These are phyloP conservation scores for Hypoxylon intermedium DNA, from an alignment of 495 filamentous ascomycete species.

Conservation along the genomic window DNA sequence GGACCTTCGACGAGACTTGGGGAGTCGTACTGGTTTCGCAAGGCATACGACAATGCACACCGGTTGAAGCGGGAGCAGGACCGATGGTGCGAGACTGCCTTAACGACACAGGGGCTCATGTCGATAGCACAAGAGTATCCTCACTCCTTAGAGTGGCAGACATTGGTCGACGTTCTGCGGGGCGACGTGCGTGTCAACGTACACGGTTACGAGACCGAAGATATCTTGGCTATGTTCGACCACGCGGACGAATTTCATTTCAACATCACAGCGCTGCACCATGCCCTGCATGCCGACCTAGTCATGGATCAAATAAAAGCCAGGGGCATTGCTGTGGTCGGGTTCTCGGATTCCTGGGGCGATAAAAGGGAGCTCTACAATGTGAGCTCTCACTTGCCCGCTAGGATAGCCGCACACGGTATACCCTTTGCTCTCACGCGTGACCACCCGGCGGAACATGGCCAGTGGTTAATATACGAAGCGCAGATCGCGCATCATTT, in stretches of 20 bases:
- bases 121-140: constrained; percentile 38
- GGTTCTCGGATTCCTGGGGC: constrained; percentile 58
- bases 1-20: constrained; percentile 28
- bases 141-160: constrained; percentile 56
- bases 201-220: constrained; percentile 61
- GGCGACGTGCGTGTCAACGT: constrained; percentile 60
- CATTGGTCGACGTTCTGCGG: constrained; percentile 55
- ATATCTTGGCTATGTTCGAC: constrained; percentile 58
- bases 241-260: constrained; percentile 62
- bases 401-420: constrained; percentile 54
- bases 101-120: constrained; percentile 2
- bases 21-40: constrained; percentile 47
- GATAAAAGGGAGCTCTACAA: constrained; percentile 62
- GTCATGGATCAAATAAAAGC: constrained; percentile 60
- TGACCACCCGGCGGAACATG: constrained; percentile 50
- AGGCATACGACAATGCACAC: constrained; percentile 55
- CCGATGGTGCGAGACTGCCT: constrained; percentile 54
- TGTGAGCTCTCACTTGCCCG: constrained; percentile 56
- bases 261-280: constrained; percentile 58
- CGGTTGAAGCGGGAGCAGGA: constrained; percentile 54
- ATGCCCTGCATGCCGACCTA: constrained; percentile 58
- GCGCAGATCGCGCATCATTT: constrained; percentile 59
- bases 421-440: constrained; percentile 60
- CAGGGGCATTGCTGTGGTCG: constrained; percentile 43
- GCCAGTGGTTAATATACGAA: constrained; percentile 55